Percentiles rank a stretch among this genome's conserved stretches.
These are phyloP conservation scores for Dicorynia guianensis DNA, from an alignment of 306 rosid species.

Conservation along the genomic window DNA sequence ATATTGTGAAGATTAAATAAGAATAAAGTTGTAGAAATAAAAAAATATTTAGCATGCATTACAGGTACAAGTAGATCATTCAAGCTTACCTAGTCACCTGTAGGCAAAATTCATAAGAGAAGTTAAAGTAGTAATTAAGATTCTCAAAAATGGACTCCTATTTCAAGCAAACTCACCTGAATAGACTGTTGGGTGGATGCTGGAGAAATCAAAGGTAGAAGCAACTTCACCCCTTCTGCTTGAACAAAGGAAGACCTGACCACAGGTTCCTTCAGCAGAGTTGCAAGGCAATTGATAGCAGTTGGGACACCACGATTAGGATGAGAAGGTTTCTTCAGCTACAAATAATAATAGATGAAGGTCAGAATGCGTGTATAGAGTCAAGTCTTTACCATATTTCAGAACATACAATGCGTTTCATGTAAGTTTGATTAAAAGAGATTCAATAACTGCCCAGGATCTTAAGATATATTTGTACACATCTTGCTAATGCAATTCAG, in stretches of 20 bases:
- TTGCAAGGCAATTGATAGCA: conserved; percentile 85
- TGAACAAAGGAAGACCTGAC: conserved; percentile 90
- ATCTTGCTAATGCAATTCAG: conserved; percentile 14
- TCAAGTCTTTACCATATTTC: conserved; percentile 13
- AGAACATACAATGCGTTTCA: not conserved
- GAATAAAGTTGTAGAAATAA: too few relatives aligned
- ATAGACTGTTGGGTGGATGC: conserved; percentile 97
- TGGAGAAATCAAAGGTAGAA: conserved; percentile 87
- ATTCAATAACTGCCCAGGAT: conserved; percentile 9
- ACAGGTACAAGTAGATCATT: conserved; percentile 19
- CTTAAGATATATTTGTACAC: not conserved
- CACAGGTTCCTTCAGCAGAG: conserved; percentile 86
- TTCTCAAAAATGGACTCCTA: conserved; percentile 19
- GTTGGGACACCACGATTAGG: conserved; percentile 81
- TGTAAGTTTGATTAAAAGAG: conserved; percentile 6
- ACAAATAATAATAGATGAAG: conserved; percentile 42
- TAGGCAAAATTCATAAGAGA: conserved; percentile 16
- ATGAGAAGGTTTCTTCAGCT: conserved; percentile 95
- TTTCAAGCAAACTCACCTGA: conserved; percentile 74
- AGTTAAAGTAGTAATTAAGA: conserved; percentile 27
- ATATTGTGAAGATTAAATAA: too few relatives aligned
- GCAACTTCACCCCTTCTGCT: conserved; percentile 92
- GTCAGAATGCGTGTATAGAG: conserved; percentile 27
- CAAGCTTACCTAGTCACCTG: conserved; percentile 36
- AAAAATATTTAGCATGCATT: conserved; percentile 35